phyloP scores from a whole-genome alignment of 2,329 filamentous ascomycete species.

The Rutstroemia sp. region DNA sequence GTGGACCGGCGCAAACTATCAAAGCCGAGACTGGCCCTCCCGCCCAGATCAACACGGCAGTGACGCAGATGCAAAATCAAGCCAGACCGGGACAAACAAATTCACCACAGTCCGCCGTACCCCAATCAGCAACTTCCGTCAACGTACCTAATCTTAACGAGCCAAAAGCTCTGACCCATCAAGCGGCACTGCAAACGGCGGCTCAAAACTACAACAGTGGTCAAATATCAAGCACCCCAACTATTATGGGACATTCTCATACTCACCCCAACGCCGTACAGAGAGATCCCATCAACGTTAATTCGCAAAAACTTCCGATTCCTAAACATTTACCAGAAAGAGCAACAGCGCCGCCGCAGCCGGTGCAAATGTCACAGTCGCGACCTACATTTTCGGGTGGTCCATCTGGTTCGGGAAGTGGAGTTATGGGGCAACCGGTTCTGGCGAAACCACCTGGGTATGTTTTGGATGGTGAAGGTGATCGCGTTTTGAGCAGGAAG shows the following conservation, averaged over 20 bases:
- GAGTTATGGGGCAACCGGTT: constrained; percentile 81
- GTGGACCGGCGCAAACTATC: constrained; percentile 16
- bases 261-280: constrained; percentile 18
- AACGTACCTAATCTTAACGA: constrained; percentile 16
- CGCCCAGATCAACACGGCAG: constrained; percentile 26
- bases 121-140: constrained; percentile 24
- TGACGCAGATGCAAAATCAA: constrained; percentile 22
- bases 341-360: constrained; percentile 61
- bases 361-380: constrained; percentile 62
- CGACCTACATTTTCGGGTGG: constrained; percentile 83
- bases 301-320: constrained; percentile 30
- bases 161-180: constrained; percentile 26
- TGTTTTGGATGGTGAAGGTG: constrained; percentile 83
- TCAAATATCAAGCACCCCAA: constrained; percentile 17
- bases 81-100: constrained; percentile 22
- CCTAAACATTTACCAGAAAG: constrained; percentile 65
- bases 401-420: constrained; percentile 64
- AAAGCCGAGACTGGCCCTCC: constrained; percentile 24
- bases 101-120: constrained; percentile 27
- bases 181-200: constrained; percentile 27
- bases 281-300: constrained; percentile 23
- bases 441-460: constrained; percentile 75
- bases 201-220: constrained; percentile 29
- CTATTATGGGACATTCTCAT: constrained; percentile 29
- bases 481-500: constrained; percentile 93